A percentile compares a stretch with the other conserved stretches of the same genome.
Evolutionary conservation across 1,139 yeast species (phyloP).

Genomic region (Yamadazyma oceani): DNA sequence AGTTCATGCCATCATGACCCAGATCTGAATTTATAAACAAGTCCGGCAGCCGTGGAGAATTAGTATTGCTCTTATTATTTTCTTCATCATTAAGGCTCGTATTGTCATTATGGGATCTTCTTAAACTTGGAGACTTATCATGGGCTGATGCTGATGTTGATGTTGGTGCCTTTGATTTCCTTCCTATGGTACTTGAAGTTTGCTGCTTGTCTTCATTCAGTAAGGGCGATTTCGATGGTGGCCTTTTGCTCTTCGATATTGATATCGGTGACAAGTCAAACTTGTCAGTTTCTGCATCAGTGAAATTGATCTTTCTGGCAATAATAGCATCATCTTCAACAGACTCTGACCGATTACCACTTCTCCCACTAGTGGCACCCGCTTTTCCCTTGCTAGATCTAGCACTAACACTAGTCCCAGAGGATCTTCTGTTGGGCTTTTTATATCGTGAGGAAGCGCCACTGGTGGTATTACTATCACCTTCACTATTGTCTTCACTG

Average conservation of each 20-base stretch:
- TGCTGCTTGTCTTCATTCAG: conserved; percentile 9
- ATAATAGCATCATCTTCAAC: conserved; percentile 35
- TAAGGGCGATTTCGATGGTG: conserved; percentile 11
- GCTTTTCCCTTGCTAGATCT: neutral
- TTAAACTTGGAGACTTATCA: conserved; percentile 3
- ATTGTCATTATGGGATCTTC: neutral
- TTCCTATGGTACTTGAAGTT: no score
- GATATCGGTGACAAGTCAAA: conserved; percentile 34
- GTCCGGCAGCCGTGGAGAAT: conserved; percentile 1
- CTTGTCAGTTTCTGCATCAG: conserved; percentile 38
- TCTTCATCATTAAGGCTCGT: neutral
- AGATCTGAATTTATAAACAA: conserved; percentile 7
- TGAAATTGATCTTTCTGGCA: conserved; percentile 40
- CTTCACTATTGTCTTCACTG: conserved; percentile 35
- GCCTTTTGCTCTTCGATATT: conserved; percentile 20
- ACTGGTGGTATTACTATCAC: neutral
- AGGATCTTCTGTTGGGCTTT: no score
- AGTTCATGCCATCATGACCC: conserved; percentile 10
- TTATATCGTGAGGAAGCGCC: no score
- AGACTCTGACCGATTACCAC: neutral
- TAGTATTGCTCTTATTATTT: neutral
- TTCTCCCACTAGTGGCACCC: neutral
- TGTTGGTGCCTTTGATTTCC: no score
- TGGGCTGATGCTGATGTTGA: no score
- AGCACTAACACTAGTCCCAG: no score